Evolutionary conservation across 306 rosid species (phyloP).

Genomic region (Malus sylvestris): DNA sequence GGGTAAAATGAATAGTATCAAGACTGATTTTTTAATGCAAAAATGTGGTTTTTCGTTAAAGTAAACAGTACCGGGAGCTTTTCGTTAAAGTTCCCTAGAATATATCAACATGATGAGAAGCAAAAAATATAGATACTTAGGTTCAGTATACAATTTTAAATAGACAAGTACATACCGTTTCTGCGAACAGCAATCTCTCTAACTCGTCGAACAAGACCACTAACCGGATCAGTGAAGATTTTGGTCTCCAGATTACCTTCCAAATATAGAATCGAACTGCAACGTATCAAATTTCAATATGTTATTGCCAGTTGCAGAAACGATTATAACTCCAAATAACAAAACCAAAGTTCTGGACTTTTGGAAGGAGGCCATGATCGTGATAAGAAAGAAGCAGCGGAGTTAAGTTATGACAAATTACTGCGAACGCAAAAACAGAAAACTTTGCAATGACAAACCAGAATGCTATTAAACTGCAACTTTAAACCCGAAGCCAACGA

Average conservation of each 20-base stretch:
- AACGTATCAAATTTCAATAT: constrained; percentile 1
- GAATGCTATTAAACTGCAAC: not conserved
- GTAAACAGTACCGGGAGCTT: too few relatives aligned
- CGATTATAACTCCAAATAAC: not conserved
- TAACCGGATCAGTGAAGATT: constrained; percentile 50
- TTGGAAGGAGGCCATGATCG: not conserved
- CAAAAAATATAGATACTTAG: not conserved
- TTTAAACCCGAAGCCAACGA: not conserved
- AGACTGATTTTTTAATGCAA: too few relatives aligned
- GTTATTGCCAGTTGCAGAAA: not conserved
- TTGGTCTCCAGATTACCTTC: constrained; percentile 90
- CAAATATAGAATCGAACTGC: constrained; percentile 63
- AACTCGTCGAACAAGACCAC: constrained; percentile 72
- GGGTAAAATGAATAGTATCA: too few relatives aligned
- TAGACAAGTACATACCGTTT: constrained; percentile 36
- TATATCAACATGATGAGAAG: not conserved
- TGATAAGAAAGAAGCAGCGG: not conserved
- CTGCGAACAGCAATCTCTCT: constrained; percentile 76
- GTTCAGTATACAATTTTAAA: not conserved
- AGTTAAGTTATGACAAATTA: not conserved
- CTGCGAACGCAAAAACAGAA: not conserved
- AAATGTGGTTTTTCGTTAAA: too few relatives aligned
- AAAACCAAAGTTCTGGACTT: not conserved
- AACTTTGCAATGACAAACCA: not conserved
- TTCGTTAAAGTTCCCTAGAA: not conserved